Percentiles rank a stretch among this genome's conserved stretches.
phyloP scores from a whole-genome alignment of 2,329 filamentous ascomycete genomes.

The Fusarium sp. region DNA sequence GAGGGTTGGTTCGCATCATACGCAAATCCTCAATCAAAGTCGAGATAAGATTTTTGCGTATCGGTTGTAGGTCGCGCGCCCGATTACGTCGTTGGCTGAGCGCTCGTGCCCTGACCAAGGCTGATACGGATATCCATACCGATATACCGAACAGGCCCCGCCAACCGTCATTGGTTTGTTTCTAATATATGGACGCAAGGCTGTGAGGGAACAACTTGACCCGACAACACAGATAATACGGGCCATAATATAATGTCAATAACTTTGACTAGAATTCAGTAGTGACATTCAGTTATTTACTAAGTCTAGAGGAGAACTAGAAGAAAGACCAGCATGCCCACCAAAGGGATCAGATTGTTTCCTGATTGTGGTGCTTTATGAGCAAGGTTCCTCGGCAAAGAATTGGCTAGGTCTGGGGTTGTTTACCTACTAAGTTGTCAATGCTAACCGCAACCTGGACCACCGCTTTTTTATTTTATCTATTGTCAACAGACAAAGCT shows the following conservation, averaged over 20 bases:
- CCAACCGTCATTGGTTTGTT: slow-evolving; percentile 25
- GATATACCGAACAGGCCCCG: slow-evolving; percentile 35
- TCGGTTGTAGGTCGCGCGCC: slow-evolving; percentile 24
- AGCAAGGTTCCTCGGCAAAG: slow-evolving; percentile 18
- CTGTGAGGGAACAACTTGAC: slow-evolving; percentile 7
- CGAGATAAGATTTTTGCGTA: slow-evolving; percentile 21
- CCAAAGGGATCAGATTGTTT: not conserved
- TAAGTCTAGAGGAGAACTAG: not conserved
- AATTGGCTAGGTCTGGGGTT: slow-evolving; percentile 13
- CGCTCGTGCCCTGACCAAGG: slow-evolving; percentile 35
- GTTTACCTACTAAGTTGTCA: not conserved
- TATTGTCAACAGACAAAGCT: slow-evolving; percentile 14
- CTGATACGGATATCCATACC: slow-evolving; percentile 27
- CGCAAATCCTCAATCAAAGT: not conserved
- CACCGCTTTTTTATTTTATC: slow-evolving; percentile 10
- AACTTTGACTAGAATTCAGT: not conserved
- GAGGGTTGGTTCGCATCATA: slow-evolving; percentile 33
- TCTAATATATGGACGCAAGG: slow-evolving; percentile 20
- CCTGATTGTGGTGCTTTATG: slow-evolving; percentile 12
- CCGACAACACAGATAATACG: not conserved
- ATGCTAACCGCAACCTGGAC: not conserved
- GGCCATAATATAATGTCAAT: not conserved
- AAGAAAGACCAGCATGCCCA: not conserved
- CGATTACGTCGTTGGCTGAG: slow-evolving; percentile 42
- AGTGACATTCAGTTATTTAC: not conserved